Percentiles rank a stretch among this genome's conserved stretches.
These are phyloP conservation scores for Coemansia sp. DNA, from an alignment of 192 early-diverging fungal genomes.

Conservation along the genomic window DNA sequence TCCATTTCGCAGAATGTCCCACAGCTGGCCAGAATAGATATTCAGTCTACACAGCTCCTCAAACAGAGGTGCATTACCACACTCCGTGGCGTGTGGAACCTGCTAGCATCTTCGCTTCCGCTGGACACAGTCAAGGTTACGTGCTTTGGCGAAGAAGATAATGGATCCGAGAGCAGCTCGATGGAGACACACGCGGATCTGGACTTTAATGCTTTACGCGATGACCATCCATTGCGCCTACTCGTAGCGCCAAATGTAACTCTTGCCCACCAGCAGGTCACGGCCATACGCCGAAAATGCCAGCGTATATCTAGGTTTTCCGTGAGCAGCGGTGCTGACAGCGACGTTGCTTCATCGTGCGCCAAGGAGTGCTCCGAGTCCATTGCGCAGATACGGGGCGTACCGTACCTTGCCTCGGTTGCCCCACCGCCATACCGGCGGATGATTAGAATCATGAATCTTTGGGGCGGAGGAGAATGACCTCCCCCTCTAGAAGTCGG, in stretches of 20 bases:
- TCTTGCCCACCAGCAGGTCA: slow-evolving; percentile 16
- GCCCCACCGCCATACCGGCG: slow-evolving; percentile 2
- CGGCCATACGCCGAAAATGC: slow-evolving; percentile 25
- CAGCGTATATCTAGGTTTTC: slow-evolving; percentile 6
- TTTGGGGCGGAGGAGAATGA: slow-evolving; percentile 3
- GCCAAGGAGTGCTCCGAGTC: neutral
- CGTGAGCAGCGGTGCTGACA: neutral
- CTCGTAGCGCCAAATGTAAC: slow-evolving; percentile 15
- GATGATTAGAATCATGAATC: slow-evolving; percentile 9
- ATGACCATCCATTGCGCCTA: slow-evolving; percentile 15
- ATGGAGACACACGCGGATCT: neutral
- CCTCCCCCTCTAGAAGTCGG: neutral
- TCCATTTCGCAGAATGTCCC: slow-evolving; percentile 17
- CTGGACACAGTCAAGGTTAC: slow-evolving; percentile 9
- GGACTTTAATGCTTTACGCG: slow-evolving; percentile 18
- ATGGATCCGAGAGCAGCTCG: neutral
- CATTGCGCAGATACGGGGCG: neutral
- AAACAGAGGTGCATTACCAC: slow-evolving; percentile 6
- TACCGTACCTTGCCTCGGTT: neutral
- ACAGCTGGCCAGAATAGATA: slow-evolving; percentile 8
- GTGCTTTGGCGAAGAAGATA: neutral
- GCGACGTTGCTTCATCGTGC: neutral
- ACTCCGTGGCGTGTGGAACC: slow-evolving; percentile 17
- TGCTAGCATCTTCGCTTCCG: slow-evolving; percentile 20
- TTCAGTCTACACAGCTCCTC: slow-evolving; percentile 8